Conservation (phyloP, 148 eudicot species). For the Rhododendron simsii region DNA sequence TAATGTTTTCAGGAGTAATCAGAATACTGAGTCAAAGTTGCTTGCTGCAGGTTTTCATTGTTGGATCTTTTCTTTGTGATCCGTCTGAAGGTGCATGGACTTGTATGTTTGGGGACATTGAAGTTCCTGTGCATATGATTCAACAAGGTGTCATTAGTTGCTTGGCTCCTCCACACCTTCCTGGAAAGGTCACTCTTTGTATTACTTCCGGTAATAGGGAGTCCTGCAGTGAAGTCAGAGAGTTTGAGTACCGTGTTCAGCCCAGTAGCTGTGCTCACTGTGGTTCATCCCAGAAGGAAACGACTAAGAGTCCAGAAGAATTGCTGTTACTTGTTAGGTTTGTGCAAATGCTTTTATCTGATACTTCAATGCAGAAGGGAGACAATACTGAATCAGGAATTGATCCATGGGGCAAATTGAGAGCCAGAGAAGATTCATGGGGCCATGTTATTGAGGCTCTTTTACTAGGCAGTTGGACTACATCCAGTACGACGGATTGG, state of each 20-base stretch:
- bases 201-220: slow-evolving; percentile 72
- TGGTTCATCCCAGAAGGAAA: slow-evolving; percentile 34
- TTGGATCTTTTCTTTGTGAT: slow-evolving; percentile 78
- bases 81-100: slow-evolving; percentile 60
- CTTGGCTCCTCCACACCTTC: slow-evolving; percentile 63
- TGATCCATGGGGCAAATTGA: slow-evolving; percentile 28
- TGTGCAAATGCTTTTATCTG: slow-evolving; percentile 59
- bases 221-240: slow-evolving; percentile 87
- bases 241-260: slow-evolving; percentile 70
- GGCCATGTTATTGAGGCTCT: slow-evolving; percentile 57
- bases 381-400: slow-evolving; percentile 30
- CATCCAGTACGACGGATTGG: slow-evolving; percentile 59
- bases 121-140: slow-evolving; percentile 72
- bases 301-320: slow-evolving; percentile 56
- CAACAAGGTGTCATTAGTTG: slow-evolving; percentile 85
- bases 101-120: slow-evolving; percentile 87
- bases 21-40: background rate
- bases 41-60: slow-evolving; percentile 69
- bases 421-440: slow-evolving; percentile 54
- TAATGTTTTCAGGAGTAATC: background rate
- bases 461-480: slow-evolving; percentile 49
- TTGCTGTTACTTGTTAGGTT: slow-evolving; percentile 67
- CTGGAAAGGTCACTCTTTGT: slow-evolving; percentile 72
- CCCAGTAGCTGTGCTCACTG: slow-evolving; percentile 25
- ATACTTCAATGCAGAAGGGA: slow-evolving; percentile 31